These are phyloP conservation scores for Collybia mongolica DNA, from an alignment of 768 basidiomycete genomes.

Conservation along the genomic window DNA sequence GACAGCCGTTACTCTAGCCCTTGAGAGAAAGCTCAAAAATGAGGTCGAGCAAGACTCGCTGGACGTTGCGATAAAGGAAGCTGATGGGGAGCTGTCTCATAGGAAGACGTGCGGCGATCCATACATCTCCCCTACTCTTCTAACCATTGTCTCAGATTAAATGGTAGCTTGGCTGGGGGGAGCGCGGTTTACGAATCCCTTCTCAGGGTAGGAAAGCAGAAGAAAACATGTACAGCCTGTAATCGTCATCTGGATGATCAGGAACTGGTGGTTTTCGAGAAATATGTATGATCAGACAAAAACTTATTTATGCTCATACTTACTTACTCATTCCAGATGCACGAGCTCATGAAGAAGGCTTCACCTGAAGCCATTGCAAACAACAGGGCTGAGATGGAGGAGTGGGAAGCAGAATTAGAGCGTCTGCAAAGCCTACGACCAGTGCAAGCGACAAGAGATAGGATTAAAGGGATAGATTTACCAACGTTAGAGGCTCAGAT, in stretches of 20 bases:
- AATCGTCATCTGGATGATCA: slow-evolving; percentile 60
- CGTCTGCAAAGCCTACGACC: slow-evolving; percentile 61
- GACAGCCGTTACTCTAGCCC: slow-evolving; percentile 28
- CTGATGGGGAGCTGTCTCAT: slow-evolving; percentile 38
- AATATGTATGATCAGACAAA: slow-evolving; percentile 52
- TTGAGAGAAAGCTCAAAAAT: slow-evolving; percentile 44
- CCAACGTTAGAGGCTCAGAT: slow-evolving; percentile 65
- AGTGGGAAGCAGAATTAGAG: slow-evolving; percentile 62
- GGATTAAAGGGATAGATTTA: slow-evolving; percentile 60
- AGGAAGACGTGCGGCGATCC: slow-evolving; percentile 38
- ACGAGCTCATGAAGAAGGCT: slow-evolving; percentile 56
- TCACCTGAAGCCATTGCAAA: slow-evolving; percentile 46
- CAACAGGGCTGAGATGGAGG: slow-evolving; percentile 43
- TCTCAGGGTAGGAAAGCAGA: slow-evolving; percentile 55
- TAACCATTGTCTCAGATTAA: slow-evolving; percentile 17
- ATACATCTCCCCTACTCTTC: background rate
- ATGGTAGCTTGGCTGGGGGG: slow-evolving; percentile 26
- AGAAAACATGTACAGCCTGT: slow-evolving; percentile 76
- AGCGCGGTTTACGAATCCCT: slow-evolving; percentile 50
- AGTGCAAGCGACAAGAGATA: slow-evolving; percentile 49
- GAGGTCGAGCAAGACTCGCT: slow-evolving; percentile 34
- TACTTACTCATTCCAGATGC: slow-evolving; percentile 43
- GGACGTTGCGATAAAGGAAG: slow-evolving; percentile 48
- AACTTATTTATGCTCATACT: slow-evolving; percentile 23
- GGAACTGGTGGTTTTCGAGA: slow-evolving; percentile 60